These are phyloP conservation scores for Taiozyma sp. DNA, from an alignment of 1,139 yeast species.

Conservation along the genomic window DNA sequence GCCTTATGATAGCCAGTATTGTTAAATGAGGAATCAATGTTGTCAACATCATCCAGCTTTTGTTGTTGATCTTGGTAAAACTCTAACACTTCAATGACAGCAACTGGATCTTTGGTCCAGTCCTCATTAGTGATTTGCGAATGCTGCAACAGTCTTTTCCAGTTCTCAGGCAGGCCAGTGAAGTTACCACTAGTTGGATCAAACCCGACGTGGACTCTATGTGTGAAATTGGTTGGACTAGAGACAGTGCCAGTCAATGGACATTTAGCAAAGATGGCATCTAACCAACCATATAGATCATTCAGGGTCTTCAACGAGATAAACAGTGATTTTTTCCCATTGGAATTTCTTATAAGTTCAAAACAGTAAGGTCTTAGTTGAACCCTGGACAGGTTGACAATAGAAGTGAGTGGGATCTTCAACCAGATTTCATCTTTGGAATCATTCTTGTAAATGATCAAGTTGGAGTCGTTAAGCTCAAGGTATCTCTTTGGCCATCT, in stretches of 20 bases:
- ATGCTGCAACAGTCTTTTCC: conserved; percentile 71
- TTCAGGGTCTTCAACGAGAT: conserved; percentile 75
- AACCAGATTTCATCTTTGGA: conserved; percentile 37
- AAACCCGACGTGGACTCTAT: conserved; percentile 58
- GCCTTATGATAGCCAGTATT: conserved; percentile 12
- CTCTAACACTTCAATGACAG: conserved; percentile 88
- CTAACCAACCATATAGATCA: conserved; percentile 89
- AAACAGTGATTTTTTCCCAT: conserved; percentile 55
- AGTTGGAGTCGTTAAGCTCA: conserved; percentile 68
- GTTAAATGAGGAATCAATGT: conserved; percentile 13
- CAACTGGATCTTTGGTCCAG: conserved; percentile 80
- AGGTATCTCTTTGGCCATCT: conserved; percentile 90
- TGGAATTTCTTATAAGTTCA: conserved; percentile 55
- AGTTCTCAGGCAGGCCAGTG: conserved; percentile 75
- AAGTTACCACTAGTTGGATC: conserved; percentile 72
- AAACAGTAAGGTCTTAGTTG: conserved; percentile 70
- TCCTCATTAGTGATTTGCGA: conserved; percentile 80
- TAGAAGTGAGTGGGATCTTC: conserved; percentile 51
- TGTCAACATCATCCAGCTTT: conserved; percentile 36
- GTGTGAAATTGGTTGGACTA: conserved; percentile 74
- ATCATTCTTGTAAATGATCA: conserved; percentile 75
- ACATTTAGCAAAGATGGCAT: conserved; percentile 81
- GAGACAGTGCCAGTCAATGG: conserved; percentile 80
- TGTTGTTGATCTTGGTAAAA: conserved; percentile 52
- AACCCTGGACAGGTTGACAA: conserved; percentile 54